phyloP scores from a whole-genome alignment of 2,329 filamentous ascomycete species.

The Drechslerella dactyloides region DNA sequence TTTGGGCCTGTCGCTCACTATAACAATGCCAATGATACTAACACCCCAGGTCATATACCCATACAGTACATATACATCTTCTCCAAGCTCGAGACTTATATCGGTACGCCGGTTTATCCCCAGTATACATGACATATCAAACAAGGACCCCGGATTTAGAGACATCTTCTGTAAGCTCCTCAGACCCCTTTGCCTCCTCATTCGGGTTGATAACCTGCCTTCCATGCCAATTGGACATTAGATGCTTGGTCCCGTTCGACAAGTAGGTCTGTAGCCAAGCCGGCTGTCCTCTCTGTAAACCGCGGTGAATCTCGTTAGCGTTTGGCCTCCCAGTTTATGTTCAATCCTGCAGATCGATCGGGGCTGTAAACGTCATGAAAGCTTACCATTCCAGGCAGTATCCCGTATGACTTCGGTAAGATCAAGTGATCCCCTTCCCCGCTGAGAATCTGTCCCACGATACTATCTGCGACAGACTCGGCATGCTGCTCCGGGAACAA shows the following conservation, averaged over 20 bases:
- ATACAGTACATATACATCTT: too few species aligned
- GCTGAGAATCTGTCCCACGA: slow-evolving; percentile 67
- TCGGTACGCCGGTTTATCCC: neutral
- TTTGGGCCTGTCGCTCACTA: too few species aligned
- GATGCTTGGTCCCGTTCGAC: slow-evolving; percentile 20
- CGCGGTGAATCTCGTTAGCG: neutral
- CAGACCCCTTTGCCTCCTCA: slow-evolving; percentile 7
- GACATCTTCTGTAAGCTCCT: slow-evolving; percentile 36
- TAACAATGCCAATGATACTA: too few species aligned
- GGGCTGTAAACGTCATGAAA: too few species aligned
- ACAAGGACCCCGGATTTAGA: slow-evolving; percentile 44
- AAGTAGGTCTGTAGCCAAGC: slow-evolving; percentile 54
- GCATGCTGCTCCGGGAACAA: slow-evolving; percentile 65
- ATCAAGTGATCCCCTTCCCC: slow-evolving; percentile 67
- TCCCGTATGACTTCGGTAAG: slow-evolving; percentile 61
- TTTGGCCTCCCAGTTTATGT: too few species aligned
- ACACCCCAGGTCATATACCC: too few species aligned
- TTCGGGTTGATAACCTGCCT: slow-evolving; percentile 52
- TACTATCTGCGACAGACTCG: slow-evolving; percentile 69
- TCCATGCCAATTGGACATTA: slow-evolving; percentile 52
- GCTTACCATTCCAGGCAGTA: slow-evolving; percentile 60
- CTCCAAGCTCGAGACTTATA: too few species aligned
- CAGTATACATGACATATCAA: neutral
- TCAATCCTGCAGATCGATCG: too few species aligned
- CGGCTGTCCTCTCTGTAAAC: slow-evolving; percentile 47